Base-by-base conservation (phyloP, 306 rosid genomes). In the Trifolium pratense region DNA sequence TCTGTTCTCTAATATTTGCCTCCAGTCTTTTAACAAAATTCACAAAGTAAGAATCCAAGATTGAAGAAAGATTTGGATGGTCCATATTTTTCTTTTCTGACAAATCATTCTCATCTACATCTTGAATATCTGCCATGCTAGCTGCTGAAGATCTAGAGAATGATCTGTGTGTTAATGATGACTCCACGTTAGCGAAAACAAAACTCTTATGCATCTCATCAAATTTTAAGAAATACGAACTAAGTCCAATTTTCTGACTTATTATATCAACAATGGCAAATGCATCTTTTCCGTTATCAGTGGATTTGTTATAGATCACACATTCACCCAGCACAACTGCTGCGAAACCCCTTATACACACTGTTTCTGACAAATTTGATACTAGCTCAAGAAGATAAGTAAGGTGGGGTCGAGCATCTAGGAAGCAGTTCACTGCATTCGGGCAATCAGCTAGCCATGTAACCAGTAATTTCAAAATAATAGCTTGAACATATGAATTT, bases 271-370 rank as follows among this genome's bases (percentile, higher is more conserved):
- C 97, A 48, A 91, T 61, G n/a, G 86, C 67, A 76, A 83, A 91
- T 73, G 96, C 92, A 78, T 89, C 92, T 74, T 79, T 88, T 76
- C 89, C 93, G 20, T 65, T 80, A 53, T 89, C 96, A 46, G 66
- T 56, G 74, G 92, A 88, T 66, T 87, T 89, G 78, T 91, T 94
- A 83, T 83, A 94, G 83, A 91, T 87, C 37, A 91, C 91, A 79
- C 99, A 94, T 78, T 91, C 99, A 71, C 99, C 99, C 81, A 94
- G 83, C 76, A 94, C 75, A 79, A 88, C 86, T 37, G 95, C 97
- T 0, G 95, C 89, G 46, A 94, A 86, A 66, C 99, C 99, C 86
- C 87, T 84, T 71, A 80, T 60, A 65, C 83, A 87, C 76, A 83
- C 97, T 39, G 97, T 87, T 46, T 83, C 89, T 17, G 96, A 85